Evolutionary conservation across 148 eudicot species (phyloP).

Genomic region (Heliosperma pusillum): DNA sequence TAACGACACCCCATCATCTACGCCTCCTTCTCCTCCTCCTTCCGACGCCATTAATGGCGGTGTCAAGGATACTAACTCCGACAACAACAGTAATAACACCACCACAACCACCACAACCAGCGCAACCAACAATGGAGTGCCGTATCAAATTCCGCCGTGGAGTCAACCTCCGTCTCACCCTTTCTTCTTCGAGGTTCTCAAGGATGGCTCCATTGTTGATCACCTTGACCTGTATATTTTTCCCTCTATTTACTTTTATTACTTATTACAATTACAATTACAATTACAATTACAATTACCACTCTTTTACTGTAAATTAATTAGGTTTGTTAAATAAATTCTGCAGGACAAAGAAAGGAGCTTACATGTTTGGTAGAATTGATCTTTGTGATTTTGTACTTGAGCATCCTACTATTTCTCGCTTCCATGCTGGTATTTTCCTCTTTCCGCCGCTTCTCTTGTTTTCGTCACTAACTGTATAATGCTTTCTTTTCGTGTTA

Average conservation of each 20-base stretch:
- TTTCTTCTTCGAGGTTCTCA: constrained; percentile 71
- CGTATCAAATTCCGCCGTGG: constrained; percentile 80
- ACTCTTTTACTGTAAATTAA: background rate
- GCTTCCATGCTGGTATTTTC: constrained; percentile 85
- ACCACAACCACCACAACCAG: background rate
- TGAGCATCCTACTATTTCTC: constrained; percentile 89
- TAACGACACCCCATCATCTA: constrained; percentile 10
- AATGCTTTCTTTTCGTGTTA: no score
- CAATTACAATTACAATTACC: background rate
- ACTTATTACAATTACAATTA: background rate
- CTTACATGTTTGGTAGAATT: constrained; percentile 93
- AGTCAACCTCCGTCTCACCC: constrained; percentile 63
- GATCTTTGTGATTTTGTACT: constrained; percentile 92
- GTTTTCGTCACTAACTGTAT: no score
- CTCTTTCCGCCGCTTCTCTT: background rate
- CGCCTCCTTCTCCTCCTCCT: constrained; percentile 12
- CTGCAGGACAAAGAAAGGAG: constrained; percentile 81
- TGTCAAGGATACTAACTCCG: constrained; percentile 21
- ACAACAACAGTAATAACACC: constrained; percentile 8
- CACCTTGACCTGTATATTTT: constrained; percentile 55
- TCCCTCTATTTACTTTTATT: background rate
- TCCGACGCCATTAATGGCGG: constrained; percentile 9
- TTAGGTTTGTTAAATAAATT: background rate
- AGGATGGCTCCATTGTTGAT: constrained; percentile 78
- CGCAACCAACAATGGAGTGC: constrained; percentile 27